phyloP scores from a whole-genome alignment of 2,329 filamentous ascomycete genomes.

The Alternaria arbusti region DNA sequence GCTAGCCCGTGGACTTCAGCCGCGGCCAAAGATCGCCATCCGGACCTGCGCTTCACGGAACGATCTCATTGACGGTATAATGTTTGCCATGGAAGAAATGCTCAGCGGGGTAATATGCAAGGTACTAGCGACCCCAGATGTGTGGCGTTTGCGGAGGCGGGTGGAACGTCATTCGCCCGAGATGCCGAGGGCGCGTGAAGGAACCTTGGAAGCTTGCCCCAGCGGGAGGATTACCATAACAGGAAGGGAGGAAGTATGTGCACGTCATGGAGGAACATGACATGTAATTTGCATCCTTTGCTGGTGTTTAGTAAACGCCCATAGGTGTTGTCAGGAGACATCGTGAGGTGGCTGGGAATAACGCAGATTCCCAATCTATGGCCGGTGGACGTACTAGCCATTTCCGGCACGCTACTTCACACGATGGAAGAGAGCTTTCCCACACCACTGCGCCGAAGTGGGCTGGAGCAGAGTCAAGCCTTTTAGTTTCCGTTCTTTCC shows the following conservation, averaged over 20 bases:
- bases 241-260: not conserved
- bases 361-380: not conserved
- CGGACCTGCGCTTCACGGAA: not conserved
- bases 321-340: not conserved
- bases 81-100: slow-evolving; percentile 6
- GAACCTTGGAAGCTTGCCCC: not conserved
- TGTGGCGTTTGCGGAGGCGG: not conserved
- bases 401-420: not conserved
- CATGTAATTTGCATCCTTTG: not conserved
- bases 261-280: not conserved
- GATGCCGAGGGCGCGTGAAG: slow-evolving; percentile 2
- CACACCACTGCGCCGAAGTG: not conserved
- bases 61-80: slow-evolving; percentile 18
- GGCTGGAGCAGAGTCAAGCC: not conserved
- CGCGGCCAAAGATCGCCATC: not conserved
- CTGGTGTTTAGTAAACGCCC: not conserved
- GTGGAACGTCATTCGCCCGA: slow-evolving; percentile 5
- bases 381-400: not conserved
- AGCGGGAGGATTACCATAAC: not conserved
- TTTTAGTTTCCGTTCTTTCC: not conserved
- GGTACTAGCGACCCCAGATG: slow-evolving; percentile 7
- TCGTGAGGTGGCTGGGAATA: not conserved
- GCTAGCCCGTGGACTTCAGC: not conserved
- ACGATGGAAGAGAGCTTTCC: not conserved
- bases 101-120: slow-evolving; percentile 8